Conservation (phyloP, 257 asterid genomes). For the Solanum tacnaense region DNA sequence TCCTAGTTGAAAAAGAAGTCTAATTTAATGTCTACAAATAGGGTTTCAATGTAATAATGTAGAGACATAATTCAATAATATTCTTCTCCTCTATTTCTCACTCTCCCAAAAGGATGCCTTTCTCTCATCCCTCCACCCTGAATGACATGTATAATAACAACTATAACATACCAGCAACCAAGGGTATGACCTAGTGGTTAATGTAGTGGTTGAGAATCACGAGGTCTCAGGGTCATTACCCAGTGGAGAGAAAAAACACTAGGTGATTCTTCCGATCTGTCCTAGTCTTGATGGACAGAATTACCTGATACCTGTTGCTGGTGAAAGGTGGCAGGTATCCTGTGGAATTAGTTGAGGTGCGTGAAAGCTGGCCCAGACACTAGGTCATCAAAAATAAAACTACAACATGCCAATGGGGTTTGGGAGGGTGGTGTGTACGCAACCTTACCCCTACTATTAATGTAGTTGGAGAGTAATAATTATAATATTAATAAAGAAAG, state of each 20-base stretch:
- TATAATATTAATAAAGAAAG: neutral
- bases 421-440: neutral
- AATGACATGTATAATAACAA: neutral
- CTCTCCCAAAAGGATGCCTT: neutral
- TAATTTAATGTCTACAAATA: too few relatives aligned
- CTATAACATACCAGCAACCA: neutral
- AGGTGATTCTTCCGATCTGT: neutral
- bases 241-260: neutral
- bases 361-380: neutral
- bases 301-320: neutral
- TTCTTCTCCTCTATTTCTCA: too few relatives aligned
- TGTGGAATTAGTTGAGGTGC: neutral
- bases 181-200: too few relatives aligned
- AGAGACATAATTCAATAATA: too few relatives aligned
- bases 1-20: too few relatives aligned
- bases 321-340: neutral
- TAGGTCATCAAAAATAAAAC: neutral
- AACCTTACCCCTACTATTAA: neutral
- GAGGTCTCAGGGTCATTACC: neutral
- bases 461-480: neutral
- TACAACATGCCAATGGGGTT: neutral
- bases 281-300: neutral
- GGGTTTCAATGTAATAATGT: too few relatives aligned
- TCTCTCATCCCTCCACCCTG: neutral
- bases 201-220: neutral